Percentiles rank a stretch among this genome's conserved stretches.
These are phyloP conservation scores for Ceraceosorus guamensis DNA, from an alignment of 1,284 basidiomycete genomes.

Conservation along the genomic window DNA sequence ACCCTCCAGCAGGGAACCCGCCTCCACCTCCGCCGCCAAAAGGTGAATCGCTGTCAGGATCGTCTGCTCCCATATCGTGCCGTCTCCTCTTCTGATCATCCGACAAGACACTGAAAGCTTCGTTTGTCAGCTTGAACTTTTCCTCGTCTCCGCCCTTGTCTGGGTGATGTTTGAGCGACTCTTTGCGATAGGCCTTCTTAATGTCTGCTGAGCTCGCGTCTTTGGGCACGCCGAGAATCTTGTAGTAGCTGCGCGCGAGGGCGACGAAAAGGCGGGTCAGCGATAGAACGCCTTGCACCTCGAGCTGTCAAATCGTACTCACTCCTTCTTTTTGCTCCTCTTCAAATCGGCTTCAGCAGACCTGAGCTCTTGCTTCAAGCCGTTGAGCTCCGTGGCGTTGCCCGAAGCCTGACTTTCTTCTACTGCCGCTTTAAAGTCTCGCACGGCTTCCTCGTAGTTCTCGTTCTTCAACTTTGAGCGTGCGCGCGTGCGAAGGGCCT, in stretches of 20 bases:
- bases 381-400: constrained; percentile 16
- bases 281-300: no score
- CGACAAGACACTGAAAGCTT: constrained; percentile 40
- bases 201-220: constrained; percentile 73
- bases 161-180: constrained; percentile 45
- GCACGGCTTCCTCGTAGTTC: constrained; percentile 64
- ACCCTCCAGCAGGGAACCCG: no score
- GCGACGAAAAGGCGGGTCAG: not conserved
- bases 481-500: constrained; percentile 75
- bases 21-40: constrained; percentile 24
- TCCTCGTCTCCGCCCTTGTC: constrained; percentile 48
- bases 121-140: constrained; percentile 46
- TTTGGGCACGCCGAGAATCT: constrained; percentile 66
- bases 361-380: constrained; percentile 57
- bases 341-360: constrained; percentile 41
- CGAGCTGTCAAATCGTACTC: not conserved
- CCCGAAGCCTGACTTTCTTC: constrained; percentile 53
- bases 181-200: constrained; percentile 55
- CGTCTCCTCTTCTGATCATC: constrained; percentile 39
- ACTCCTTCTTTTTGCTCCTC: constrained; percentile 43
- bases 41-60: constrained; percentile 28
- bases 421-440: constrained; percentile 70
- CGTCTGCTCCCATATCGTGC: constrained; percentile 45
- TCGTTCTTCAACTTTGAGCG: constrained; percentile 69
- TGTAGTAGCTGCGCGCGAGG: constrained; percentile 73